phyloP scores from a whole-genome alignment of 192 early-diverging fungal genomes.

The Kickxella alabastrina region DNA sequence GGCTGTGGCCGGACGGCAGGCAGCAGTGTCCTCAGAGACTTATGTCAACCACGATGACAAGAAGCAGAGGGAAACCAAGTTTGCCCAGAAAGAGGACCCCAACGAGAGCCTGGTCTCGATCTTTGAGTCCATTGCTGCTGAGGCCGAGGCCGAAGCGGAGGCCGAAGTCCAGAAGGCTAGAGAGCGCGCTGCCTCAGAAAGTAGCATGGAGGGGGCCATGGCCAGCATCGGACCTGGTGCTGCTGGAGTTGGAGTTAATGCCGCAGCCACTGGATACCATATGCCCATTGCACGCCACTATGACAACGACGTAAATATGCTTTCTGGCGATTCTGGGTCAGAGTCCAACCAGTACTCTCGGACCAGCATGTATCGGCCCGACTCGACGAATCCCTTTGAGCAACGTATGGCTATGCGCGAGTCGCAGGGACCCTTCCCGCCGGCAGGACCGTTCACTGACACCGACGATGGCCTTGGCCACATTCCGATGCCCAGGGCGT shows the following conservation, averaged over 20 bases:
- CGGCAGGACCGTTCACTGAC: constrained; percentile 43
- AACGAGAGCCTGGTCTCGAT: constrained; percentile 51
- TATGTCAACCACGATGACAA: constrained; percentile 36
- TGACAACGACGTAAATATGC: constrained; percentile 11
- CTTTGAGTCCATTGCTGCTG: constrained; percentile 45
- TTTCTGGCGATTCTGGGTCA: constrained; percentile 5
- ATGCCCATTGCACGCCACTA: constrained; percentile 33
- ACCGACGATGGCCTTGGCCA: constrained; percentile 28
- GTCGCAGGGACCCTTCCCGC: constrained; percentile 49
- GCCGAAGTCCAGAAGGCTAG: constrained; percentile 39
- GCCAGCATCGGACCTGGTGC: constrained; percentile 6
- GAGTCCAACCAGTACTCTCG: constrained; percentile 21
- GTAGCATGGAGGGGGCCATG: constrained; percentile 9
- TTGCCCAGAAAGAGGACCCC: constrained; percentile 8
- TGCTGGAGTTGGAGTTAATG: constrained; percentile 10
- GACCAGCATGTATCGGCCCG: constrained; percentile 32
- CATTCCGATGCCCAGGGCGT: constrained; percentile 39
- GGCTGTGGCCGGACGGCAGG: constrained; percentile 33
- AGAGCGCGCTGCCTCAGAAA: constrained; percentile 29
- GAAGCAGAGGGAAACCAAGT: constrained; percentile 11
- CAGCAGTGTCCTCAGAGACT: constrained; percentile 43
- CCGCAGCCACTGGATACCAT: not conserved
- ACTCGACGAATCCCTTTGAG: constrained; percentile 51
- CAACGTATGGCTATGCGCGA: constrained; percentile 49
- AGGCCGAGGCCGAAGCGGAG: constrained; percentile 47